Evolutionary conservation across 805 yeast species (phyloP).

Genomic region (Lachancea quebecensis): DNA sequence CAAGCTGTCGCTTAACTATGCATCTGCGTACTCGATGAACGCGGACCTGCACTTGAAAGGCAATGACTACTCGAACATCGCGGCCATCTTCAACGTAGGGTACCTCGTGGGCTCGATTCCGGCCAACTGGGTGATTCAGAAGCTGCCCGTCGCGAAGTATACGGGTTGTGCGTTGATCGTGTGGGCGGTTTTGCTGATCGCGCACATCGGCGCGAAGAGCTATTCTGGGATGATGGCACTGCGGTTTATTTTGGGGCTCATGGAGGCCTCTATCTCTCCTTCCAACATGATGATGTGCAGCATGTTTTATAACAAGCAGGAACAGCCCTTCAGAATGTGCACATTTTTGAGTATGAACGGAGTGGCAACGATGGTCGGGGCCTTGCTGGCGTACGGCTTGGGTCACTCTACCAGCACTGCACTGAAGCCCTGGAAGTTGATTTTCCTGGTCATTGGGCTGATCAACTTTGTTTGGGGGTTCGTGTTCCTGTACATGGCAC

Average conservation of each 20-base stretch:
- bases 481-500: slow-evolving; percentile 30
- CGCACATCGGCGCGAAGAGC: slow-evolving; percentile 16
- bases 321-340: slow-evolving; percentile 31
- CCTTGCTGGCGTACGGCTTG: slow-evolving; percentile 24
- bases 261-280: slow-evolving; percentile 30
- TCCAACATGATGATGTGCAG: slow-evolving; percentile 32
- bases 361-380: slow-evolving; percentile 24
- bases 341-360: slow-evolving; percentile 33
- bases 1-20: slow-evolving; percentile 15
- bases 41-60: slow-evolving; percentile 36
- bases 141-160: slow-evolving; percentile 24
- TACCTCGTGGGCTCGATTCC: slow-evolving; percentile 31
- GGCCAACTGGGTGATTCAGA: slow-evolving; percentile 16
- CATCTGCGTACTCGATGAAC: slow-evolving; percentile 19
- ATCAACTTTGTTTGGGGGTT: slow-evolving; percentile 33
- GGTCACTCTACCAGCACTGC: slow-evolving; percentile 19
- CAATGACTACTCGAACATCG: slow-evolving; percentile 34
- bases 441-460: slow-evolving; percentile 28
- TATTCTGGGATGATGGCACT: slow-evolving; percentile 16
- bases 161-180: slow-evolving; percentile 17
- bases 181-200: slow-evolving; percentile 16
- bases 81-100: slow-evolving; percentile 36
- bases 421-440: slow-evolving; percentile 23
- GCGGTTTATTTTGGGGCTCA: slow-evolving; percentile 20
- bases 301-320: slow-evolving; percentile 29